Evolutionary conservation across 2,329 filamentous ascomycete species (phyloP).

Genomic region (Colletotrichum incanum): DNA sequence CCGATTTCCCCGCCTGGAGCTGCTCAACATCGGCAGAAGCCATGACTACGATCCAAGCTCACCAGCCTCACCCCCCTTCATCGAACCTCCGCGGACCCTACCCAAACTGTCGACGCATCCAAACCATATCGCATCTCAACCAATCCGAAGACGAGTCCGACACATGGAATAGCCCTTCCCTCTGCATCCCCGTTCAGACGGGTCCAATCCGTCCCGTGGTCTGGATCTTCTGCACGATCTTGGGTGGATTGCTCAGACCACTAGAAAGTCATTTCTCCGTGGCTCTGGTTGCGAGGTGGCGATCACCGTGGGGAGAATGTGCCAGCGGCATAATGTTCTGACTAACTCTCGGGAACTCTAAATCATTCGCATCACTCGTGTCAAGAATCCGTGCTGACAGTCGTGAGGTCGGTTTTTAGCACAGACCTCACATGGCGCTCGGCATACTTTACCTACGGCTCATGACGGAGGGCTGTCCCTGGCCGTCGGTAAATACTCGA

Average conservation of each 20-base stretch:
- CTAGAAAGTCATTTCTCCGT: neutral
- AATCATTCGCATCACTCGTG: neutral
- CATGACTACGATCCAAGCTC: neutral
- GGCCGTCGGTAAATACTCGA: neutral
- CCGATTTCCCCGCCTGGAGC: neutral
- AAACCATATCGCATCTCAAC: neutral
- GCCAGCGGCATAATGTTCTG: neutral
- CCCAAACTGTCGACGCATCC: no score
- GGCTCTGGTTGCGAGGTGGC: neutral
- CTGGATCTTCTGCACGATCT: neutral
- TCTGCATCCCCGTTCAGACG: neutral
- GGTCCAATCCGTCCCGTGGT: neutral
- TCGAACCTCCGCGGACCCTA: neutral
- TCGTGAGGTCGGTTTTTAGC: neutral
- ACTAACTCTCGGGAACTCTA: slow-evolving; percentile 21
- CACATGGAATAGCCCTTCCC: neutral
- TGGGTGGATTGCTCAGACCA: neutral
- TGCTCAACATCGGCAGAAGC: slow-evolving; percentile 7
- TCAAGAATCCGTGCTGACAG: neutral
- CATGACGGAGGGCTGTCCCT: no score
- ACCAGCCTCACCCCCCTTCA: neutral
- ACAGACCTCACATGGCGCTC: neutral
- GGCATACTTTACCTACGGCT: neutral
- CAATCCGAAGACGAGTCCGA: neutral
- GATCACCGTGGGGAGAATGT: neutral